phyloP scores from a whole-genome alignment of 2,329 filamentous ascomycete species.

The Rutstroemia sp. region DNA sequence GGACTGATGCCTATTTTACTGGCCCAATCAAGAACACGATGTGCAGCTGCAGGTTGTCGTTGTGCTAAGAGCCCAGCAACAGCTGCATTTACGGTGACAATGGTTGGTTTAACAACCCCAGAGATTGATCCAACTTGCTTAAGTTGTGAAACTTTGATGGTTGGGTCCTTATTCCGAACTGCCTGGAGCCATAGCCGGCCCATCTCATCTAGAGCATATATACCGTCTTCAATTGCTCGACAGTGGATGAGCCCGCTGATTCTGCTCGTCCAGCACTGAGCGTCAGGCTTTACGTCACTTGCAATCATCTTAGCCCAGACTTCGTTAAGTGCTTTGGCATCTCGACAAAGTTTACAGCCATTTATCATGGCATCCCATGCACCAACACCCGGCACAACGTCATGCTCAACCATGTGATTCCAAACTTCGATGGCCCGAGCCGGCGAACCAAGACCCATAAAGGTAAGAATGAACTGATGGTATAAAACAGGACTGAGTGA shows the following conservation, averaged over 20 bases:
- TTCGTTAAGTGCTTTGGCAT: slow-evolving; percentile 51
- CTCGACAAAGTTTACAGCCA: slow-evolving; percentile 56
- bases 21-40: slow-evolving; percentile 44
- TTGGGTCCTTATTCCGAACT: slow-evolving; percentile 16
- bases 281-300: slow-evolving; percentile 54
- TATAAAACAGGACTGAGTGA: slow-evolving; percentile 29
- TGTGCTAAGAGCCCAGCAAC: slow-evolving; percentile 52
- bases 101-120: slow-evolving; percentile 48
- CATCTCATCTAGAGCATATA: slow-evolving; percentile 62
- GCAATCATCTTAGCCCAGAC: slow-evolving; percentile 59
- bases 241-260: slow-evolving; percentile 57
- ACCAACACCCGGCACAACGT: slow-evolving; percentile 49
- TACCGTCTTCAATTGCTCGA: slow-evolving; percentile 45
- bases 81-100: slow-evolving; percentile 62
- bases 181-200: slow-evolving; percentile 44
- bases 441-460: slow-evolving; percentile 36
- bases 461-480: slow-evolving; percentile 39
- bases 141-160: slow-evolving; percentile 15
- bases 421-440: slow-evolving; percentile 44
- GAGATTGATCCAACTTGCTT: slow-evolving; percentile 25
- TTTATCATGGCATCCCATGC: slow-evolving; percentile 70
- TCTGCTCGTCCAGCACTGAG: slow-evolving; percentile 60
- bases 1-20: slow-evolving; percentile 37
- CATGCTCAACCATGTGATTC: slow-evolving; percentile 47
- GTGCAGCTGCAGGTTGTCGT: slow-evolving; percentile 41